phyloP scores from a whole-genome alignment of 2,329 filamentous ascomycete genomes.

The Scytalidium lignicola region DNA sequence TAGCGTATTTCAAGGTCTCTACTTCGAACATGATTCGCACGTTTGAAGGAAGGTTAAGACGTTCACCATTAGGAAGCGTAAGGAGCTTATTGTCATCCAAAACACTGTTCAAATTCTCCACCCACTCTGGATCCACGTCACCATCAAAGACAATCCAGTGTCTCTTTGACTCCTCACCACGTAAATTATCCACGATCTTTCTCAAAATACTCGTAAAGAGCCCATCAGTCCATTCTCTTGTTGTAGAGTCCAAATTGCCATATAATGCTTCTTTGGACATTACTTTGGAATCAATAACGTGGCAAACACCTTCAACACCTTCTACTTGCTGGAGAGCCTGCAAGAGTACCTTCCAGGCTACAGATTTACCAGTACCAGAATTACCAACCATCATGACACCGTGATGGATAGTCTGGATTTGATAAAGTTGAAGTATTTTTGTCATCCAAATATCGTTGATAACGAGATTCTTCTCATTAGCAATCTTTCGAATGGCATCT shows the following conservation, averaged over 20 bases:
- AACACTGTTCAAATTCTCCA: constrained; percentile 99
- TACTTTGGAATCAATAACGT: constrained; percentile 98
- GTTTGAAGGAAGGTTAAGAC: constrained; percentile 87
- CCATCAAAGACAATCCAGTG: constrained; percentile 99
- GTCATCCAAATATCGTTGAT: constrained; percentile 96
- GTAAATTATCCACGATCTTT: constrained; percentile 97
- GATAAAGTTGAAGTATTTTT: constrained; percentile 93
- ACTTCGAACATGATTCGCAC: constrained; percentile 99
- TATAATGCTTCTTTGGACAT: constrained; percentile 99
- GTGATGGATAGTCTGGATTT: constrained; percentile 96
- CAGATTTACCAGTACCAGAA: constrained; percentile 95
- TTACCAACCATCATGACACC: constrained; percentile 99
- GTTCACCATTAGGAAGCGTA: constrained; percentile 94
- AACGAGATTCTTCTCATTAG: constrained; percentile 78
- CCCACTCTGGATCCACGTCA: constrained; percentile 98
- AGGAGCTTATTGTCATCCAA: constrained; percentile 98
- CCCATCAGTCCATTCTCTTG: constrained; percentile 97
- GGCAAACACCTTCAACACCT: constrained; percentile 85
- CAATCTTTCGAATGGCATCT: constrained; percentile 74
- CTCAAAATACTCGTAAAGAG: constrained; percentile 95
- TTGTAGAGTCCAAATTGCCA: constrained; percentile 92
- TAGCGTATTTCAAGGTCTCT: constrained; percentile 95
- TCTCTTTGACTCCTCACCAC: constrained; percentile 91
- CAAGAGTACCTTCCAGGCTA: constrained; percentile 87
- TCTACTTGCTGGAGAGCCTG: constrained; percentile 90